Percentiles rank a stretch among this genome's conserved stretches.
Conservation (phyloP, 1,284 basidiomycete genomes). For the Apiotrichum laibachii region DNA sequence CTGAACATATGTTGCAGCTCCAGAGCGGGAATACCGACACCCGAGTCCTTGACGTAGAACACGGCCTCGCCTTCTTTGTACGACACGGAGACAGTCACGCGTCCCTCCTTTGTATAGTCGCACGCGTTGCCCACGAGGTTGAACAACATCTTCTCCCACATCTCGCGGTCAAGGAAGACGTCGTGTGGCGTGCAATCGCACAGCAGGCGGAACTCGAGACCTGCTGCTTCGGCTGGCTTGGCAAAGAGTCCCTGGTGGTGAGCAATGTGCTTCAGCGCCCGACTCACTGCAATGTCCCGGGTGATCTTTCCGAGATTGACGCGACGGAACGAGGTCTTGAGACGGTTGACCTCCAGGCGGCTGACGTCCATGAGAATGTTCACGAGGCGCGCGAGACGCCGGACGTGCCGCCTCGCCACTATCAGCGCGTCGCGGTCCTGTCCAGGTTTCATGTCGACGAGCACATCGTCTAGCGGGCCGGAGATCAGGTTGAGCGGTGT, state of each 20-base stretch:
- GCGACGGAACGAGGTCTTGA: slow-evolving; percentile 47
- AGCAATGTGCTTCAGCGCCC: not conserved
- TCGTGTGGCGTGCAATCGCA: slow-evolving; percentile 40
- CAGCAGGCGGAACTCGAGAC: slow-evolving; percentile 45
- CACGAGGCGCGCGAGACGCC: slow-evolving; percentile 43
- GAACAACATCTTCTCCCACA: slow-evolving; percentile 54
- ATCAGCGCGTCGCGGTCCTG: slow-evolving; percentile 41
- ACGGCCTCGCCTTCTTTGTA: slow-evolving; percentile 33
- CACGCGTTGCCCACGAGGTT: slow-evolving; percentile 51
- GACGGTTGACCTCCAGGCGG: slow-evolving; percentile 44
- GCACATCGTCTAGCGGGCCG: slow-evolving; percentile 44
- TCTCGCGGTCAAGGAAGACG: slow-evolving; percentile 50
- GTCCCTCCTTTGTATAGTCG: slow-evolving; percentile 45
- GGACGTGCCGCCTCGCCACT: slow-evolving; percentile 46
- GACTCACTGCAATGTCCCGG: slow-evolving; percentile 44
- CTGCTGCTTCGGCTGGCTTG: slow-evolving; percentile 35
- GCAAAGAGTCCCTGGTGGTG: slow-evolving; percentile 43
- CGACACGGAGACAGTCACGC: slow-evolving; percentile 28
- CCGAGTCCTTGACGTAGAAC: slow-evolving; percentile 49
- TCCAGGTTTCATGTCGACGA: slow-evolving; percentile 33
- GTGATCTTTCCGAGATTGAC: slow-evolving; percentile 50
- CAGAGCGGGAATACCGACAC: slow-evolving; percentile 49
- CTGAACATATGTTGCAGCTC: slow-evolving; percentile 38
- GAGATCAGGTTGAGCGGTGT: slow-evolving; percentile 52
- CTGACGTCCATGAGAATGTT: slow-evolving; percentile 49